phyloP scores from a whole-genome alignment of 805 yeast genomes.

The Priceomyces fermenticarens region DNA sequence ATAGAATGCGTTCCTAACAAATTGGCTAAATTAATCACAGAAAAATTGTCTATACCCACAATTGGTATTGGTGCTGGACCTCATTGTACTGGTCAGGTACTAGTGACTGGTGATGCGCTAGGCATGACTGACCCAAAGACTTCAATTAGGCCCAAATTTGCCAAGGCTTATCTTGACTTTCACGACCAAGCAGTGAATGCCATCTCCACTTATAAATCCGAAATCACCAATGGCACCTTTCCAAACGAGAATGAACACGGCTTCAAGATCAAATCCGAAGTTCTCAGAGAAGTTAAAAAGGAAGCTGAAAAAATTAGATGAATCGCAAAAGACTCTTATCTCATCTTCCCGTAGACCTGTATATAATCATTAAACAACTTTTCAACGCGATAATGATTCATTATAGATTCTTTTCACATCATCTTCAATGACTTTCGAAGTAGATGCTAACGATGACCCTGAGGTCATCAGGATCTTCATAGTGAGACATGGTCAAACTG shows the following conservation, averaged over 20 bases:
- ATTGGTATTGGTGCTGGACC: slow-evolving; percentile 97
- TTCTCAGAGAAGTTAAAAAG: slow-evolving; percentile 32
- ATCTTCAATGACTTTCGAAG: slow-evolving; percentile 5
- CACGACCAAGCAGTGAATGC: slow-evolving; percentile 49
- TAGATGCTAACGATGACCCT: slow-evolving; percentile 30
- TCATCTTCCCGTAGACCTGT: neutral
- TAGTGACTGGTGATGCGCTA: slow-evolving; percentile 80
- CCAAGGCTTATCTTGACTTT: slow-evolving; percentile 61
- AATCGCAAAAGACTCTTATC: neutral
- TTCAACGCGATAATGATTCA: no score
- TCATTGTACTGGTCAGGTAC: slow-evolving; percentile 80
- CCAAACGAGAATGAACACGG: slow-evolving; percentile 64
- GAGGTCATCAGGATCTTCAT: slow-evolving; percentile 50
- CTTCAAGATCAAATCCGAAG: slow-evolving; percentile 66
- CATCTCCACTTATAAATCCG: slow-evolving; percentile 51
- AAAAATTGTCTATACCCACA: slow-evolving; percentile 64
- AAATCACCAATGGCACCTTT: slow-evolving; percentile 53
- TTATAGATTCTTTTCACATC: no score
- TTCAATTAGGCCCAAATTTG: slow-evolving; percentile 64
- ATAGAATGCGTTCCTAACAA: slow-evolving; percentile 84
- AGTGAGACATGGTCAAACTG: slow-evolving; percentile 84
- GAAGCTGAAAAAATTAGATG: slow-evolving; percentile 1
- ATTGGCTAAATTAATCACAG: slow-evolving; percentile 64
- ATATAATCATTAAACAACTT: neutral
- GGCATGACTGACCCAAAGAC: slow-evolving; percentile 62